phyloP scores from a whole-genome alignment of 2,329 filamentous ascomycete genomes.

The Fusarium tanahbumbuense region DNA sequence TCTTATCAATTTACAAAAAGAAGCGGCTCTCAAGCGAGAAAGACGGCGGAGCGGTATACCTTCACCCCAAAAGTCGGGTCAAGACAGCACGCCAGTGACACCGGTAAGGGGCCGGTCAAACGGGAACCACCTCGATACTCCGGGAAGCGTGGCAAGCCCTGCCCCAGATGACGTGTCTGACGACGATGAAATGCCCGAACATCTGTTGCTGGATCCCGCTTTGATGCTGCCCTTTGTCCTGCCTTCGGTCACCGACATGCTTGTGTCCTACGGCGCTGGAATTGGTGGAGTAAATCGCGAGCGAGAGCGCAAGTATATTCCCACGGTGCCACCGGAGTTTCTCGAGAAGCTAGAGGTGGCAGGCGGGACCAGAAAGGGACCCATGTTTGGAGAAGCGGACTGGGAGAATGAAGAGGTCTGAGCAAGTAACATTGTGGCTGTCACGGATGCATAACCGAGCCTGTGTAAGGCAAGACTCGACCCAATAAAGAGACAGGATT shows the following conservation, averaged over 20 bases:
- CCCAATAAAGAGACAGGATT: background rate
- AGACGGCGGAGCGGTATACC: conserved; percentile 60
- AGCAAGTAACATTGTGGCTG: conserved; percentile 22
- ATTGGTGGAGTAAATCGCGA: conserved; percentile 94
- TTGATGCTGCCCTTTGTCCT: conserved; percentile 95
- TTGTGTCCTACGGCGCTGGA: conserved; percentile 92
- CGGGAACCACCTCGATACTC: conserved; percentile 58
- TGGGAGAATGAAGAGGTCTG: conserved; percentile 75
- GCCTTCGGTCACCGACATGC: conserved; percentile 96
- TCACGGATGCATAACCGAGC: conserved; percentile 1
- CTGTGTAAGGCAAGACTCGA: background rate
- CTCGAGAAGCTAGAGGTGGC: conserved; percentile 82
- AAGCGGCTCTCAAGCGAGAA: conserved; percentile 71
- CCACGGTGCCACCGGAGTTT: conserved; percentile 93
- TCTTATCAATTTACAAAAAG: conserved; percentile 81
- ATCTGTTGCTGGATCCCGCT: conserved; percentile 86
- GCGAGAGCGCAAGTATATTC: conserved; percentile 93
- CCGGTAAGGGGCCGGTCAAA: conserved; percentile 57
- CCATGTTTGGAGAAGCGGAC: conserved; percentile 72
- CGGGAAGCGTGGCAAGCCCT: conserved; percentile 56
- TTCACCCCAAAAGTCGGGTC: conserved; percentile 53
- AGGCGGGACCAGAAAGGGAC: conserved; percentile 60
- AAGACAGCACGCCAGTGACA: conserved; percentile 58
- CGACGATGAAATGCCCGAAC: conserved; percentile 76
- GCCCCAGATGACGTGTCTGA: conserved; percentile 56